Percentiles rank a stretch among this genome's conserved stretches.
phyloP scores from a whole-genome alignment of 2,329 filamentous ascomycete genomes.

The Ophiostoma perfectum region DNA sequence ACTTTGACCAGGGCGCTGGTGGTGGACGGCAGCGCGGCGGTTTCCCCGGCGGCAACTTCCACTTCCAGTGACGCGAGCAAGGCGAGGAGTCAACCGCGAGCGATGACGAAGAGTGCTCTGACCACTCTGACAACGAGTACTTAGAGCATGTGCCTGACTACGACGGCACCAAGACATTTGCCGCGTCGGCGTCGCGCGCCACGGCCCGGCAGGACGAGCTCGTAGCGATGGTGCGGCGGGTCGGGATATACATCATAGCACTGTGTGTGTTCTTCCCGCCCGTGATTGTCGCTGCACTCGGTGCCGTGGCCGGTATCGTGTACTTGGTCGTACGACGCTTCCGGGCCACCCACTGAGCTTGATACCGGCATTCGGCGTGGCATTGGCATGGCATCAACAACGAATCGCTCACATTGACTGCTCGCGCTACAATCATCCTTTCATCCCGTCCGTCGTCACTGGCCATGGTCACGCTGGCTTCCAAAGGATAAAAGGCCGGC shows the following conservation, averaged over 20 bases:
- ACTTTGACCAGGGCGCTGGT: conserved; percentile 17
- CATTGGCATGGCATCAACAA: too few relatives aligned
- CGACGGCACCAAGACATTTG: neutral
- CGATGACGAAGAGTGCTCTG: conserved; percentile 31
- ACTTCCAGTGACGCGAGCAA: conserved; percentile 45
- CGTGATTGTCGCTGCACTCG: conserved; percentile 37
- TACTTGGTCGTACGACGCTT: conserved; percentile 36
- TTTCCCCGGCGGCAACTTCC: conserved; percentile 36
- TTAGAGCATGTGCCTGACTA: neutral
- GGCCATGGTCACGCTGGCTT: neutral
- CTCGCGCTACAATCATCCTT: neutral
- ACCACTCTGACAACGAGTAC: neutral
- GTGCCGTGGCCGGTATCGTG: conserved; percentile 35
- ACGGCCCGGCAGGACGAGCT: conserved; percentile 35
- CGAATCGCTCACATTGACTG: too few relatives aligned
- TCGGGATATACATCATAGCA: conserved; percentile 40
- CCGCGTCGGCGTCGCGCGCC: neutral
- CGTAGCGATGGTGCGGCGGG: conserved; percentile 40
- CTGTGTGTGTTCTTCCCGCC: conserved; percentile 45
- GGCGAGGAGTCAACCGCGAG: conserved; percentile 31
- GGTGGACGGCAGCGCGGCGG: conserved; percentile 32
- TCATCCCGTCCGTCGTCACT: neutral
- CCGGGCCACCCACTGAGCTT: too few relatives aligned
- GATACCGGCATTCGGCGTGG: too few relatives aligned
- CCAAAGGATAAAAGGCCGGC: too few relatives aligned